Base-by-base conservation (phyloP, 495 filamentous ascomycete species). In the Xylaria flabelliformis region DNA sequence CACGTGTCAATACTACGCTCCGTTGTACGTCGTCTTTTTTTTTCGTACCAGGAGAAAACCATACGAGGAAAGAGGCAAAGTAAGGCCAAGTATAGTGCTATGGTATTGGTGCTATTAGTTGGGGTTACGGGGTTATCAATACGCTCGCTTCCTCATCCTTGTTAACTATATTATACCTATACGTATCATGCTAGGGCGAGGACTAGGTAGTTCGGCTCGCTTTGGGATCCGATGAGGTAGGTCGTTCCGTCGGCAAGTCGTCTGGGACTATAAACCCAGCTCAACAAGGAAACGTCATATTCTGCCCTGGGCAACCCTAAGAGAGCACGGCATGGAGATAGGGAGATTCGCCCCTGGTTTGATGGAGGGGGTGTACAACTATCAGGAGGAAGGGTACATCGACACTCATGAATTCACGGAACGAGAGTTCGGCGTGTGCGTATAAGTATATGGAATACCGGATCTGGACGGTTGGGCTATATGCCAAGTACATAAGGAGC, bases 1-100 rank as follows among this genome's bases (percentile, higher is more conserved):
- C 68, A 70, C 68, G 68, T 70, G 68, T 59, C 44, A 64, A 70
- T 70, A 64, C 68, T 70, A 46, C 50, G 51, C 21, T 64, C 53
- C 36, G 59, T 64, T 44, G 59, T 64, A 64, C 36, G 34, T 62
- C 36, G 21, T 41, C 46, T 13, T 51, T 56, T 56, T 13, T 51
- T 56, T 71, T 56, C 59, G 59, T 46, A 5, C 59, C 61, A 64
- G 39, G 36, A 41, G n/a, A 39, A 29, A 4, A 51, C 7, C 12
- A 26, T 26, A 32, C 48, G 8, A 41, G 32, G n/a, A 10, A 64
- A 29, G 39, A 42, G 32, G 55, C n/a, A 5, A 39, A 29, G 50
- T 9, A 48, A 51, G 50, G 29, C 34, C 9, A 7, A 53, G 17
- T 12, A 59, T 58, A n/a, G n/a, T 55, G 10, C 44, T 21, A 39